A percentile compares a stretch with the other conserved stretches of the same genome.
Evolutionary conservation across 352 stramenopile genomes (phyloP).

Genomic region (Blastocystis sp.): DNA sequence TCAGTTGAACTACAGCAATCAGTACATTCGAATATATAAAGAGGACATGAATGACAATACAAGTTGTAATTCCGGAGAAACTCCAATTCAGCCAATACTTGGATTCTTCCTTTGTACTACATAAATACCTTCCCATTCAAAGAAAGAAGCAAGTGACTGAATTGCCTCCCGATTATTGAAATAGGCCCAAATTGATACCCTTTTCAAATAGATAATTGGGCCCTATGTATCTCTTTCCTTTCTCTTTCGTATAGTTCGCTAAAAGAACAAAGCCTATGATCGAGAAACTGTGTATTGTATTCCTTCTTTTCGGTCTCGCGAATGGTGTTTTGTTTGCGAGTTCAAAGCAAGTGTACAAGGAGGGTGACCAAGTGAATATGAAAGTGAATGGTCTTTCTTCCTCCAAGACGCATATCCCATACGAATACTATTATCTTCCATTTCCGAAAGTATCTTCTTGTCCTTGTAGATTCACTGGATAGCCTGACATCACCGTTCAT

Average conservation of each 20-base stretch:
- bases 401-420: conserved; percentile 84
- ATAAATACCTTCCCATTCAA: conserved; percentile 33
- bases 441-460: conserved; percentile 76
- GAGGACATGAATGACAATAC: conserved; percentile 38
- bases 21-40: conserved; percentile 17
- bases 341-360: conserved; percentile 70
- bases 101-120: conserved; percentile 23
- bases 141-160: background rate
- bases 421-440: conserved; percentile 93
- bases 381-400: conserved; percentile 89
- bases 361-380: conserved; percentile 76
- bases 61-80: conserved; percentile 27
- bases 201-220: no score
- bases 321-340: background rate
- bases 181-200: no score
- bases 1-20: background rate
- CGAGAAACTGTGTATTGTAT: background rate
- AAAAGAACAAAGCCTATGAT: background rate
- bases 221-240: no score
- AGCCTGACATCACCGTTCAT: conserved; percentile 81
- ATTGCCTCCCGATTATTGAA: background rate
- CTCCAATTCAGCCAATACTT: conserved; percentile 49
- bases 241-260: no score
- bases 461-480: background rate
- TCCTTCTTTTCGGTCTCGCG: conserved; percentile 22